Conservation (phyloP, 805 yeast genomes). For the Candida orba region DNA sequence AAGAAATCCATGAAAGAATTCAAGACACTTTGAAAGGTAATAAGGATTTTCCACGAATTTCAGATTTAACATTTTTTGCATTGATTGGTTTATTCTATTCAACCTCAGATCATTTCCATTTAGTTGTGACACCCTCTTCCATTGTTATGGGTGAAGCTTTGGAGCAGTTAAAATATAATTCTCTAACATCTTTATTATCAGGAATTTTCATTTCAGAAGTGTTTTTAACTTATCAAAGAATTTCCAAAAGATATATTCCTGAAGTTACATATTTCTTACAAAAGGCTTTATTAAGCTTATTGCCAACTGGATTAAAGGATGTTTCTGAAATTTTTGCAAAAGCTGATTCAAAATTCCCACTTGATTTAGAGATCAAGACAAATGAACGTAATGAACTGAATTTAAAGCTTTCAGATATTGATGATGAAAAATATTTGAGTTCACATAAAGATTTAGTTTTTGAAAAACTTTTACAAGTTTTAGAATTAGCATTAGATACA, state of each 20-base stretch:
- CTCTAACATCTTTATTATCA: constrained; percentile 39
- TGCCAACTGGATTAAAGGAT: constrained; percentile 25
- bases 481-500: constrained; percentile 28
- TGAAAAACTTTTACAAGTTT: constrained; percentile 23
- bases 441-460: constrained; percentile 19
- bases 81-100: constrained; percentile 77
- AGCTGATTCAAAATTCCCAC: constrained; percentile 18
- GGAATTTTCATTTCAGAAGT: constrained; percentile 64
- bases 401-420: constrained; percentile 17
- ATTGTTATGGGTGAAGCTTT: constrained; percentile 68
- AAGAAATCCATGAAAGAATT: constrained; percentile 48
- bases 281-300: constrained; percentile 40
- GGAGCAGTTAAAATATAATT: constrained; percentile 39
- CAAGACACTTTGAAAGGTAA: constrained; percentile 22
- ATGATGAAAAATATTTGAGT: constrained; percentile 24
- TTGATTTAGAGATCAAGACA: constrained; percentile 11
- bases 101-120: constrained; percentile 92
- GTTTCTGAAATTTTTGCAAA: constrained; percentile 5
- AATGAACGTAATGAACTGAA: constrained; percentile 1
- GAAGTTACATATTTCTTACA: constrained; percentile 61
- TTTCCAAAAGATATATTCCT: constrained; percentile 77
- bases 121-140: constrained; percentile 78
- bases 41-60: constrained; percentile 30
- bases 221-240: constrained; percentile 63
- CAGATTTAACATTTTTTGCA: constrained; percentile 62